A percentile compares a stretch with the other conserved stretches of the same genome.
Conservation (phyloP, 306 rosid genomes). For the Dicorynia guianensis region DNA sequence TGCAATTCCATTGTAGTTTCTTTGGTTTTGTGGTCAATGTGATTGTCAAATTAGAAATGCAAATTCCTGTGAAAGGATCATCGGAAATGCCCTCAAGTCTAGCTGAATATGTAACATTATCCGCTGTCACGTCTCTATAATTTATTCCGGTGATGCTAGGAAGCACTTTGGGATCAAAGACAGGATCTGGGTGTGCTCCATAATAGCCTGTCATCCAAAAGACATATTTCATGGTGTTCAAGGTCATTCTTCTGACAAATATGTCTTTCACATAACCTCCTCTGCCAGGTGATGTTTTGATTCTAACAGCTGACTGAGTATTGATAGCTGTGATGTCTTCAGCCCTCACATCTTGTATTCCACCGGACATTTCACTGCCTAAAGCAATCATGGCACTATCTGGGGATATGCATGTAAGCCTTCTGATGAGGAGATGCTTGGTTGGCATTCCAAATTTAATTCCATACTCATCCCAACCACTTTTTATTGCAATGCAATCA, state of each 20-base stretch:
- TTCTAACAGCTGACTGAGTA: constrained; percentile 65
- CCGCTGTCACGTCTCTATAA: constrained; percentile 56
- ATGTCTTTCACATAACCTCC: constrained; percentile 72
- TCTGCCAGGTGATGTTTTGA: constrained; percentile 66
- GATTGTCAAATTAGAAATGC: constrained; percentile 60
- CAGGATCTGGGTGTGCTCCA: constrained; percentile 62
- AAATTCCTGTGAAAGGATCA: constrained; percentile 64
- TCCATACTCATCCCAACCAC: constrained; percentile 81
- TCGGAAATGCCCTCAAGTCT: constrained; percentile 54
- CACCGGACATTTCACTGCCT: constrained; percentile 87
- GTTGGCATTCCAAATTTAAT: constrained; percentile 70
- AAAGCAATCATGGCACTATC: constrained; percentile 70
- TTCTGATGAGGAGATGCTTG: constrained; percentile 54
- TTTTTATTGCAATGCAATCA: constrained; percentile 72
- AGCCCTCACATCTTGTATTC: constrained; percentile 66
- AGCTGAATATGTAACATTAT: constrained; percentile 54
- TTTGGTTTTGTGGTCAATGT: constrained; percentile 26
- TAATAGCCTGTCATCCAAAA: constrained; percentile 74
- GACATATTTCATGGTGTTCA: constrained; percentile 68
- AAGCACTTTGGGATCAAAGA: constrained; percentile 58
- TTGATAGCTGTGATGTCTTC: constrained; percentile 66
- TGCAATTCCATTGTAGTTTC: constrained; percentile 74
- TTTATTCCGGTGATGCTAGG: constrained; percentile 60
- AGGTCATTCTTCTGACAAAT: constrained; percentile 52
- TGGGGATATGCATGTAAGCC: constrained; percentile 68